A percentile compares a stretch with the other conserved stretches of the same genome.
These are phyloP conservation scores for Arxiozyma slooffiae DNA, from an alignment of 1,139 yeast species.

Conservation along the genomic window DNA sequence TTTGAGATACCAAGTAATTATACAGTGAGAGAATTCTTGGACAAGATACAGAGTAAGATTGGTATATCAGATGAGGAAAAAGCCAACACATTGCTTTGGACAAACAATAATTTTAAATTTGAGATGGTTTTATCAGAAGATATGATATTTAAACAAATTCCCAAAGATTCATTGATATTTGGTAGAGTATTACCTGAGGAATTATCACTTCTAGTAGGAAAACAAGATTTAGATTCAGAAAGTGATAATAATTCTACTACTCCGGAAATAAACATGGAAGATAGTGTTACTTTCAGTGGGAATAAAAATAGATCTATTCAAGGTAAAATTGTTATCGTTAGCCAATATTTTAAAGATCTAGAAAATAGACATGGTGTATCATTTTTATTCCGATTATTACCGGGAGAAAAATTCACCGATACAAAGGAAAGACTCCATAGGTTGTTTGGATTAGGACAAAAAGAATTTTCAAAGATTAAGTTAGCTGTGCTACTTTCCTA, in stretches of 20 bases:
- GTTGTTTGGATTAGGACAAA: constrained; percentile 62
- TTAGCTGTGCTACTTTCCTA: constrained; percentile 36
- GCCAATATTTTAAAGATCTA: constrained; percentile 70
- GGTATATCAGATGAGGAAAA: constrained; percentile 42
- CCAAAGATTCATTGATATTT: constrained; percentile 26
- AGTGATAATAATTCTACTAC: constrained; percentile 1
- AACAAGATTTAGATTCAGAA: background rate
- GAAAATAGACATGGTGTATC: constrained; percentile 79
- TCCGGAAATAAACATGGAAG: constrained; percentile 3
- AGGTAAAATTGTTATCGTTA: constrained; percentile 39
- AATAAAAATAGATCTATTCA: constrained; percentile 6
- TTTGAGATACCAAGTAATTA: constrained; percentile 58
- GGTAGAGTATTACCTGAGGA: constrained; percentile 36
- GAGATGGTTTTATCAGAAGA: constrained; percentile 29
- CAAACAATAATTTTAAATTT: constrained; percentile 31
- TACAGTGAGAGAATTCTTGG: constrained; percentile 47
- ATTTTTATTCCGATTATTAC: constrained; percentile 59
- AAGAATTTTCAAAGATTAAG: constrained; percentile 66
- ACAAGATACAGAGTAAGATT: constrained; percentile 47
- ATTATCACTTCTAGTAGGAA: constrained; percentile 9
- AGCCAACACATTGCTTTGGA: constrained; percentile 41
- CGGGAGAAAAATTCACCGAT: constrained; percentile 54
- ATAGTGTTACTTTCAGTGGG: constrained; percentile 1
- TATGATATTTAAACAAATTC: constrained; percentile 25
- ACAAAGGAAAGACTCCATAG: constrained; percentile 62